A percentile compares a stretch with the other conserved stretches of the same genome.
Evolutionary conservation across 495 filamentous ascomycete species (phyloP).

Genomic region (Neurospora sp.): DNA sequence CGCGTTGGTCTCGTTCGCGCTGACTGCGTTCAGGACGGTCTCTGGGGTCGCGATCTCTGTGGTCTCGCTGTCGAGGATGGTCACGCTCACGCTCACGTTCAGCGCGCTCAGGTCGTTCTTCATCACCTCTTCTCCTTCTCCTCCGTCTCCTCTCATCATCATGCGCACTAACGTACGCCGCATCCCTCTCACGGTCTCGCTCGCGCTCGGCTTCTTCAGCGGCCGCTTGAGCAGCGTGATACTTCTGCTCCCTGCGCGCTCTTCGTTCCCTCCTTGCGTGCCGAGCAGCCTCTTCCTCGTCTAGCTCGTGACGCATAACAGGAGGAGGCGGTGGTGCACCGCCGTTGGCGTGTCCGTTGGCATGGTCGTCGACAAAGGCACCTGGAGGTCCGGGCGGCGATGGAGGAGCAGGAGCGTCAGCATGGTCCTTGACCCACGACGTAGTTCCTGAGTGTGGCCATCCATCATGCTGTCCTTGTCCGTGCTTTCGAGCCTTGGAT

Average conservation of each 20-base stretch:
- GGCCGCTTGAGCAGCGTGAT: constrained; percentile 34
- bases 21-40: constrained; percentile 10
- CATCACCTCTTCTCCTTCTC: not conserved
- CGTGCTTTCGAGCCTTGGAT: constrained; percentile 26
- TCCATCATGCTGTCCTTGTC: constrained; percentile 21
- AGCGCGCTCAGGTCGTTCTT: not conserved
- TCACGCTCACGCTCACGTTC: constrained; percentile 10
- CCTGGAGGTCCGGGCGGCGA: constrained; percentile 9
- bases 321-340: not conserved
- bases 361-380: constrained; percentile 32
- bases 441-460: constrained; percentile 49
- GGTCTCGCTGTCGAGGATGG: constrained; percentile 10
- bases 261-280: constrained; percentile 30
- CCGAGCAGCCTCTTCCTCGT: constrained; percentile 34
- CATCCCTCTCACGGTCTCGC: constrained; percentile 8
- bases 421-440: constrained; percentile 52
- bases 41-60: not conserved
- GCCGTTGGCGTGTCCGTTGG: not conserved
- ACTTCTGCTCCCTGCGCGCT: constrained; percentile 19
- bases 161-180: not conserved
- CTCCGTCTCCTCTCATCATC: not conserved
- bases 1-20: not conserved
- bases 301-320: constrained; percentile 30
- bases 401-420: constrained; percentile 45
- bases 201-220: constrained; percentile 29